Base-by-base conservation (phyloP, 768 basidiomycete species). In the Cubamyces sp. region DNA sequence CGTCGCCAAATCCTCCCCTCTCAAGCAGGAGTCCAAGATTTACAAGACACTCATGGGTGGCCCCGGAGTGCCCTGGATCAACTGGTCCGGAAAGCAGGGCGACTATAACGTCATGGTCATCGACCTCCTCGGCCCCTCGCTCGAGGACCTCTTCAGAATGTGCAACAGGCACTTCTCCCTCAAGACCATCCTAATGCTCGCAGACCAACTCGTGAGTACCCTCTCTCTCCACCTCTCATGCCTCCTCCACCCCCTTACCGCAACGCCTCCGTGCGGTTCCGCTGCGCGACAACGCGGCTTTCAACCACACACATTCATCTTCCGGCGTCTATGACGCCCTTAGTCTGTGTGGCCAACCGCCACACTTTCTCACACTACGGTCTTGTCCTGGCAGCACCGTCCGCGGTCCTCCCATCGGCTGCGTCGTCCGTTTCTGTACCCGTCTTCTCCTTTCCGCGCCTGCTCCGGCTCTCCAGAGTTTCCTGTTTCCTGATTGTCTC, bases 51-150 rank as follows among this genome's bases (percentile, higher is more conserved):
- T 96, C 64, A 91, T 90, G 82, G 93, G 94, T 45, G 92, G 90
- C 50, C 86, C 89, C 26, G 93, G 93, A 42, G 91, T 96, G 0
- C 93, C 93, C 0, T 94, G 91, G 86, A 90, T 95, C 65, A 87
- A 94, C 81, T 94, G 92, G 87, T 92, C 89, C 5, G 94, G 94
- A 30, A 88, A 85, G 63, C 88, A 96, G 71, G 96, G 90, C 30
- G 87, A 95, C 74, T 98, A 95, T 78, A 98, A 98, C 71, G 95
- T 98, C 69, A 92, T 99, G 83, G 92, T 98, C 71, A 94, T 98
- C 71, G 96, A 98, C 80, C 84, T 98, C 26, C 84, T 99, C 41
- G 96, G 96, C 0, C 94, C 96, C 3, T 89, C 88, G 3, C 79
- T 94, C 52, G 92, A 94, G 68, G 91, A 93, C 75, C 82, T 92